Percentiles rank a stretch among this genome's conserved stretches.
These are phyloP conservation scores for Chalaropsis ovoidea DNA, from an alignment of 2,329 filamentous ascomycete genomes.

Conservation along the genomic window DNA sequence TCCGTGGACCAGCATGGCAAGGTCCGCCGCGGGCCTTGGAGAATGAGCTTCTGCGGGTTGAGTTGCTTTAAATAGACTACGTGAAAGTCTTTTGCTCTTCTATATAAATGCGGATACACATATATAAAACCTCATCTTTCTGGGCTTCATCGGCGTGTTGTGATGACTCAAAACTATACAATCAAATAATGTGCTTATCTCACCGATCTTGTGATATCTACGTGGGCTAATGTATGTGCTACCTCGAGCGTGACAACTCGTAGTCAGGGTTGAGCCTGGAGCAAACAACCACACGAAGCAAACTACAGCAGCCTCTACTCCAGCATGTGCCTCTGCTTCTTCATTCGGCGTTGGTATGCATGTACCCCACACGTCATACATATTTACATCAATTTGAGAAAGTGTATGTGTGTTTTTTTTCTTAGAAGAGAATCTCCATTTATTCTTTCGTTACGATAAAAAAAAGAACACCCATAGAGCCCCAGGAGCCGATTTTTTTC, in stretches of 20 bases:
- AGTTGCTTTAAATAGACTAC: constrained; percentile 40
- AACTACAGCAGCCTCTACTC: too few species aligned
- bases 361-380: background rate
- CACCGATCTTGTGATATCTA: background rate
- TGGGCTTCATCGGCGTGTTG: too few species aligned
- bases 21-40: constrained; percentile 42
- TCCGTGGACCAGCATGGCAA: constrained; percentile 37
- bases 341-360: background rate
- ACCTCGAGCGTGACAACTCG: background rate
- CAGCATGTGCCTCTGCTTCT: too few species aligned
- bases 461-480: constrained; percentile 26
- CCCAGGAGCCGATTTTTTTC: constrained; percentile 25
- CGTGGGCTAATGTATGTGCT: background rate
- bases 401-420: constrained; percentile 23
- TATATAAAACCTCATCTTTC: background rate
- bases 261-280: background rate
- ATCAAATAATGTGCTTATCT: constrained; percentile 2
- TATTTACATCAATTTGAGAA: constrained; percentile 22
- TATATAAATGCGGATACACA: background rate
- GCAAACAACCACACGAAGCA: background rate
- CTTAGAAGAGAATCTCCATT: constrained; percentile 25
- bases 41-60: constrained; percentile 42
- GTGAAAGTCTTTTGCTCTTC: background rate
- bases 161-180: background rate
- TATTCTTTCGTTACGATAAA: constrained; percentile 26